These are phyloP conservation scores for Echeveria elegans DNA, from an alignment of 164 flowering plant species.

Conservation along the genomic window DNA sequence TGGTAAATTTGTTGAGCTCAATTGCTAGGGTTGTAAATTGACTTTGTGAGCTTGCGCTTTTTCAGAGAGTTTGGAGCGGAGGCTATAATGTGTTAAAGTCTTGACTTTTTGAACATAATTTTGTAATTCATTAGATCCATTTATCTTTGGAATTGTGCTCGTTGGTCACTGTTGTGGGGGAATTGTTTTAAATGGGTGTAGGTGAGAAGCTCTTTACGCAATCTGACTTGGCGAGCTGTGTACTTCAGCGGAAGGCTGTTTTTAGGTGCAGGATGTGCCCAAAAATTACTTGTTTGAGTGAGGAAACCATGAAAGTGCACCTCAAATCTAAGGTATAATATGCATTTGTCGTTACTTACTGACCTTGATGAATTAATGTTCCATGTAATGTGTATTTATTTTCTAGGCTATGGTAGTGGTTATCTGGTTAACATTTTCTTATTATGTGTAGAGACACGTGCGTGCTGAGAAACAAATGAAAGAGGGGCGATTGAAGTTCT, in stretches of 20 bases:
- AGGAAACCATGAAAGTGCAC: slow-evolving; percentile 62
- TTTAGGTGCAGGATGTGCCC: slow-evolving; percentile 87
- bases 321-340: slow-evolving; percentile 66
- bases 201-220: slow-evolving; percentile 3
- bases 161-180: neutral
- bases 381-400: too few species aligned
- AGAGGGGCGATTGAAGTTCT: slow-evolving; percentile 66
- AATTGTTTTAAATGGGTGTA: neutral
- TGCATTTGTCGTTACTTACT: neutral
- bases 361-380: neutral
- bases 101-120: neutral
- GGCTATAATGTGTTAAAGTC: too few species aligned
- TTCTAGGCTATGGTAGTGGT: neutral
- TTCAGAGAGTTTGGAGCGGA: neutral
- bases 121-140: neutral
- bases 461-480: slow-evolving; percentile 67
- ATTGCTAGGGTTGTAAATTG: neutral
- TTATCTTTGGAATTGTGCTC: neutral
- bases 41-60: neutral
- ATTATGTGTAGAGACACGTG: slow-evolving; percentile 50
- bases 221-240: slow-evolving; percentile 26
- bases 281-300: slow-evolving; percentile 64
- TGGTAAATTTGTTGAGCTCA: neutral
- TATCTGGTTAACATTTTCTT: neutral
- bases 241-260: slow-evolving; percentile 59